These are phyloP conservation scores for Leptodontidium sp. DNA, from an alignment of 2,329 filamentous ascomycete genomes.

Conservation along the genomic window DNA sequence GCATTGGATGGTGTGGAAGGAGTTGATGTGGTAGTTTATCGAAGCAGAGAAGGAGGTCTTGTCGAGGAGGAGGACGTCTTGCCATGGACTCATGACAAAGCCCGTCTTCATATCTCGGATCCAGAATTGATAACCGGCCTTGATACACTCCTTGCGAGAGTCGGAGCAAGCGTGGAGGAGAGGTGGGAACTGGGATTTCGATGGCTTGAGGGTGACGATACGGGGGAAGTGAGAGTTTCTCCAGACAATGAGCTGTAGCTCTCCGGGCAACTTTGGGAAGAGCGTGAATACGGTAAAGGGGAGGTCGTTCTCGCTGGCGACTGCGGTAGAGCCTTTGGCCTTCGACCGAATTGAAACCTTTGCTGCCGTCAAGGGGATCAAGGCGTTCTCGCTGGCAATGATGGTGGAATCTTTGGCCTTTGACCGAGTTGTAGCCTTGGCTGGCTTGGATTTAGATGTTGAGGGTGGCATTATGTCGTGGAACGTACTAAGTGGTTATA, in stretches of 20 bases:
- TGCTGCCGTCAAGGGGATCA: too few relatives aligned
- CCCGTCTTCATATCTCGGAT: slow-evolving; percentile 2
- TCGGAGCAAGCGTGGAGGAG: slow-evolving; percentile 12
- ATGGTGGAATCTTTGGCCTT: too few relatives aligned
- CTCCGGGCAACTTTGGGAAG: slow-evolving; percentile 18
- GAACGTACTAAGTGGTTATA: neutral
- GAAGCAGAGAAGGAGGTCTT: slow-evolving; percentile 3
- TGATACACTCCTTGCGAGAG: slow-evolving; percentile 14
- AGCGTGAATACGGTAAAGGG: slow-evolving; percentile 8
- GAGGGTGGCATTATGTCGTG: slow-evolving; percentile 4
- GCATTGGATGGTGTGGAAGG: slow-evolving; percentile 19
- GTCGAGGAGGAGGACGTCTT: slow-evolving; percentile 24
- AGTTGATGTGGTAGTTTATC: slow-evolving; percentile 14
- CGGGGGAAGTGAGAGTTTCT: neutral
- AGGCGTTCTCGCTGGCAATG: too few relatives aligned
- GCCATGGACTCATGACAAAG: slow-evolving; percentile 7
- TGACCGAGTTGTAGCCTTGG: neutral
- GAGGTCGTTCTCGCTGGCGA: neutral
- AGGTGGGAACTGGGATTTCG: slow-evolving; percentile 7
- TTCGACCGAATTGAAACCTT: neutral
- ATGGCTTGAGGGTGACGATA: slow-evolving; percentile 15
- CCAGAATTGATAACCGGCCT: slow-evolving; percentile 9
- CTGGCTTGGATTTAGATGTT: neutral
- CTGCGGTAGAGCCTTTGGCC: too few relatives aligned
- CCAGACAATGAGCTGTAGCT: slow-evolving; percentile 19